A percentile compares a stretch with the other conserved stretches of the same genome.
phyloP scores from a whole-genome alignment of 352 stramenopile genomes.

The Pythium rishiriense region DNA sequence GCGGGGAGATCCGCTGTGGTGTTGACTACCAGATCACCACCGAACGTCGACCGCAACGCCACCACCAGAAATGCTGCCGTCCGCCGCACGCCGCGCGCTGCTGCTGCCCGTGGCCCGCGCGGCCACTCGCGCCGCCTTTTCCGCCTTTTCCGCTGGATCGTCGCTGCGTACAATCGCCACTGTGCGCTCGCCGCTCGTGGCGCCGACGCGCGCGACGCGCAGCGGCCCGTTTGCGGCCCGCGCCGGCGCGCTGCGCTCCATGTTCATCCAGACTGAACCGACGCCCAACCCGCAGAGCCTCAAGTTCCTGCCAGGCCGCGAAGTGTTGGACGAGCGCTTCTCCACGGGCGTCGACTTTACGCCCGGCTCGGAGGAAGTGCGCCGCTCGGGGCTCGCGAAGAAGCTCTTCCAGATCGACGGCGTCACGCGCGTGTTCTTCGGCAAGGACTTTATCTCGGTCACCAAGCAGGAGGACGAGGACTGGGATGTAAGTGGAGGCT shows the following conservation, averaged over 20 bases:
- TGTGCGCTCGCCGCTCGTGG: conserved; percentile 19
- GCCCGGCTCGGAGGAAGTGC: conserved; percentile 79
- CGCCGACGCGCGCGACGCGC: background rate
- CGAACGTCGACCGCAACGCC: background rate
- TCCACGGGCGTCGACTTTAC: conserved; percentile 88
- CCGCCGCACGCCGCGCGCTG: conserved; percentile 4
- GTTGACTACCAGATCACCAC: conserved; percentile 1
- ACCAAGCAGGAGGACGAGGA: conserved; percentile 95
- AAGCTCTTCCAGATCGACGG: conserved; percentile 96
- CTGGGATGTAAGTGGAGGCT: conserved; percentile 84
- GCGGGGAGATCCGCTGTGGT: background rate
- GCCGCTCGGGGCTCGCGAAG: conserved; percentile 93
- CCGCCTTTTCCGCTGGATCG: background rate
- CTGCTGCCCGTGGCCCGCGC: background rate
- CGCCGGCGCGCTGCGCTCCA: conserved; percentile 66
- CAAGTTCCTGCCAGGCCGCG: conserved; percentile 96
- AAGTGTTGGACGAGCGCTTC: conserved; percentile 90
- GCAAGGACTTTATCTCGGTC: conserved; percentile 98
- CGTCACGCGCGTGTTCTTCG: conserved; percentile 97
- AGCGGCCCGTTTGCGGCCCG: conserved; percentile 14
- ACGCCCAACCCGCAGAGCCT: conserved; percentile 98
- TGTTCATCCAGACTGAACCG: conserved; percentile 98
- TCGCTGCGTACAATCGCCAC: background rate
- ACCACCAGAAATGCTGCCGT: conserved; percentile 20
- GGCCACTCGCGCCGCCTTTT: background rate